Base-by-base conservation (phyloP, 2,329 filamentous ascomycete genomes). In the Chaetomium sp. region DNA sequence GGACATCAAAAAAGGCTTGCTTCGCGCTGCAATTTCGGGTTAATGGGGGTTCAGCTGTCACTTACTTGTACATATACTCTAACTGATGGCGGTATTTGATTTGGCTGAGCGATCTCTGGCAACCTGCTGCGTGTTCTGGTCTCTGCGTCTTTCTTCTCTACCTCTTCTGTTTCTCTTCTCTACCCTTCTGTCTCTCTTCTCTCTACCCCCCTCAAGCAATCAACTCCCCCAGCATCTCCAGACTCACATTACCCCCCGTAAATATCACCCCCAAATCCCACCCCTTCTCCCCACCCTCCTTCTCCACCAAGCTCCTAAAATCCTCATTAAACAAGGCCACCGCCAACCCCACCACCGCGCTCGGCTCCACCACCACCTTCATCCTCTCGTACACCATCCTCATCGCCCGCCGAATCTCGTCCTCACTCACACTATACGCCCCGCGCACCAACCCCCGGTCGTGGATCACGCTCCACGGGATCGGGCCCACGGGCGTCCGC, bases 351-450 rank as follows among this genome's bases (percentile, higher is more conserved):
- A 97, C 93, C 2, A 89, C 92, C 0, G 90, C 87, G 76, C 90
- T 93, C 25, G 94, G 94, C 82, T 98, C 94, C 13, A 97, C 87
- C 25, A 97, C 87, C 55, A 96, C 79, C 85, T 98, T 97, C 83
- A 95, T 87, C 64, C 93, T 81, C 84, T 98, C 94, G 67, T 93
- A 79, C 38, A 96, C 89, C 67, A 98, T 77, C 67, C 84, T 79
- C 85, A 97, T 84, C 13, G 93, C 90, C 25, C 81, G 83, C 72
- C 85, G 83, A 75, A 98, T 97, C 81, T 97, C 87, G 62, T 89
- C 87, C 76, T 98, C 94, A 0, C 82, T 87, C 1, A 96, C 94
- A 62, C 85, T 84, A 77, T 86, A 87, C 72, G 97, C 85, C 0
- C 85, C 89, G 2, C 79, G 74, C 1, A 97, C 89, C 64, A 95